A percentile compares a stretch with the other conserved stretches of the same genome.
phyloP scores from a whole-genome alignment of 1,284 basidiomycete species.

The Trichosporon sp. region DNA sequence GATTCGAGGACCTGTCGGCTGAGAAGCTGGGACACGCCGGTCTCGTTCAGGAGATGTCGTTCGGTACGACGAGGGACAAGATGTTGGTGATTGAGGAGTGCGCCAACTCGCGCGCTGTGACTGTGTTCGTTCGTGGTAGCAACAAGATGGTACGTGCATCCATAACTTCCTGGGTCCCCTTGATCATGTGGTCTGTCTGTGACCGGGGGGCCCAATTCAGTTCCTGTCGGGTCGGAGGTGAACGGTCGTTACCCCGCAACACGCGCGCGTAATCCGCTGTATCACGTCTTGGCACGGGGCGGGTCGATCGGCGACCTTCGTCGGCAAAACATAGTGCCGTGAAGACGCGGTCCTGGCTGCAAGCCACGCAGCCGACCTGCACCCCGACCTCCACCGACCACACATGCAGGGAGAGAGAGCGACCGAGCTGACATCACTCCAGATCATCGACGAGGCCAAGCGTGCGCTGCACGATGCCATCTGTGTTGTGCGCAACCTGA shows the following conservation, averaged over 20 bases:
- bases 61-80: constrained; percentile 97
- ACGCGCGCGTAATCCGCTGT: not conserved
- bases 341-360: constrained; percentile 10
- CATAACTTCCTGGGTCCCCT: not conserved
- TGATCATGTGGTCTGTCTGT: constrained; percentile 17
- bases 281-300: not conserved
- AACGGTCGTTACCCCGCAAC: constrained; percentile 16
- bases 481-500: constrained; percentile 93
- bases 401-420: not conserved
- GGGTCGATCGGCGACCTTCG: constrained; percentile 15
- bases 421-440: constrained; percentile 23
- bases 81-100: constrained; percentile 99
- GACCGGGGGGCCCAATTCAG: constrained; percentile 2
- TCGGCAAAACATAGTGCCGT: constrained; percentile 14
- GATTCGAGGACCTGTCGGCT: constrained; percentile 90
- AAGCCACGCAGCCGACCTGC: constrained; percentile 3
- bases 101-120: constrained; percentile 93
- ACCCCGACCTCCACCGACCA: not conserved
- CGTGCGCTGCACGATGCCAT: constrained; percentile 96
- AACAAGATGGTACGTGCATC: constrained; percentile 89
- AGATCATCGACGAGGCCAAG: constrained; percentile 99
- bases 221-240: constrained; percentile 12
- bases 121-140: constrained; percentile 93
- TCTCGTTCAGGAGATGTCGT: constrained; percentile 87
- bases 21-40: constrained; percentile 93